Base-by-base conservation (phyloP, 805 yeast genomes). In the Komagataella pastoris region DNA sequence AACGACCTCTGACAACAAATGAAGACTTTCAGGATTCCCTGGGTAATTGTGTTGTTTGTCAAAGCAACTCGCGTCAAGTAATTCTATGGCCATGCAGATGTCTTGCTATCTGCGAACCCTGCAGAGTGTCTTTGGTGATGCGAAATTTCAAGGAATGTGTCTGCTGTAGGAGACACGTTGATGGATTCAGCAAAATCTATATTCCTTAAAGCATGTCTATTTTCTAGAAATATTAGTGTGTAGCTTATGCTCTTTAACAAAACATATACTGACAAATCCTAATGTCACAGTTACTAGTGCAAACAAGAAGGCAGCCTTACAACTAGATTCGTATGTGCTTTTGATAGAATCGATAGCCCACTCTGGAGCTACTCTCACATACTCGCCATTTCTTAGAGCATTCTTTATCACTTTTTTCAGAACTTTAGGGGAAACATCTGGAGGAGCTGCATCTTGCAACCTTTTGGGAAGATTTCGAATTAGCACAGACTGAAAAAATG, bases 81-180 rank as follows among this genome's bases (percentile, higher is more conserved):
- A 81, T 90, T 7, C 70, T 91, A 2, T 90, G 97, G 97, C 97
- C 97, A 0, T 90, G 97, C 62, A 78, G 80, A 58, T 90, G 97
- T 64, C 78, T 90, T 52, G 89, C 96, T 0, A 71, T 90, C 4
- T 90, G 97, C 65, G 96, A 89, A 56, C 75, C 77, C 23, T 90
- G 97, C 61, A 74, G 97, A 17, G 69, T 81, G 8, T 77, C 85
- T 17, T 71, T 90, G 50, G 88, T 87, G 6, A 68, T 82, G 40
- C 75, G 89, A 54, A 85, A 85, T 10, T 83, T 83, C 60, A 78
- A 76, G 53, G 83, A 83, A 0, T 90, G 97, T 65, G 91, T 89
- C 0, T 85, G 95, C 60, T 90, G 97, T 60, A 75, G 96, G 40
- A 69, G 81, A 30, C 74, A 75, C 24, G 95, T 90, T 2, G 81